Evolutionary conservation across 257 asterid species (phyloP).

Genomic region (Ligustrum vulgare): DNA sequence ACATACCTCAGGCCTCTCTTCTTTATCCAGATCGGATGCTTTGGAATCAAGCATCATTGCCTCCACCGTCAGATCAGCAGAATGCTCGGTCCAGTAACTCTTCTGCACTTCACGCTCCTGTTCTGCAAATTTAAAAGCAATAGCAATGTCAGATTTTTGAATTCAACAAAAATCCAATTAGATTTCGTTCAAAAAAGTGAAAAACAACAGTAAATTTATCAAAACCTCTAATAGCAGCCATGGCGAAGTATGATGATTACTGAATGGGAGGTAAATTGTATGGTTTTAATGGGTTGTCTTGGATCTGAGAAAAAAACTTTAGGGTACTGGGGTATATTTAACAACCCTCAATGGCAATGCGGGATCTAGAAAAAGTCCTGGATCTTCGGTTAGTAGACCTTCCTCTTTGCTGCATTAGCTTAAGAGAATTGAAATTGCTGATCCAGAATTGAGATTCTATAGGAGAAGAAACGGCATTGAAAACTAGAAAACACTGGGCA

Average conservation of each 20-base stretch:
- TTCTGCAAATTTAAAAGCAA: constrained; percentile 34
- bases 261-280: not conserved
- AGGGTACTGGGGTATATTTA: constrained; percentile 16
- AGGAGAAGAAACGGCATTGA: constrained; percentile 20
- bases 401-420: constrained; percentile 83
- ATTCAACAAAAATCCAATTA: constrained; percentile 10
- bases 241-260: constrained; percentile 20
- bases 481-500: not conserved
- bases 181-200: not conserved
- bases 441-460: constrained; percentile 12
- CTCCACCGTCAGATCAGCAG: constrained; percentile 72
- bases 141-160: not conserved
- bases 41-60: constrained; percentile 98
- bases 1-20: constrained; percentile 91
- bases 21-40: constrained; percentile 95
- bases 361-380: constrained; percentile 88
- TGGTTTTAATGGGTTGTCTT: not conserved
- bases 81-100: constrained; percentile 89
- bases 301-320: not conserved
- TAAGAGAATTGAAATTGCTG: constrained; percentile 13
- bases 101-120: constrained; percentile 89
- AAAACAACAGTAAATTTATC: not conserved
- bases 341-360: constrained; percentile 81
- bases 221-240: constrained; percentile 64
- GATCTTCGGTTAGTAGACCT: constrained; percentile 64